phyloP scores from a whole-genome alignment of 805 yeast species.

The Alloascoidea africana region DNA sequence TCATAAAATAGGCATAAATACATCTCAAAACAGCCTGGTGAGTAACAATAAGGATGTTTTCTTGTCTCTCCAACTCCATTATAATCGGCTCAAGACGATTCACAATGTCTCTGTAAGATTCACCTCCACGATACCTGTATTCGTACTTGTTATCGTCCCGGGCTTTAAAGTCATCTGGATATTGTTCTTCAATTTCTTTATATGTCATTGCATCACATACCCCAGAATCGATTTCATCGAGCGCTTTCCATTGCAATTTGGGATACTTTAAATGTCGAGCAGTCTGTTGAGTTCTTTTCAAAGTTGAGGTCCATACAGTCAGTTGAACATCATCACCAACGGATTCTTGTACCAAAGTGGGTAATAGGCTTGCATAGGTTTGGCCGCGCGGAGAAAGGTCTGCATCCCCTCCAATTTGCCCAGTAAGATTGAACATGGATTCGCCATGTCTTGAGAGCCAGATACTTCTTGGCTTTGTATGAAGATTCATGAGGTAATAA shows the following conservation, averaged over 20 bases:
- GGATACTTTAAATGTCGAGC: slow-evolving; percentile 69
- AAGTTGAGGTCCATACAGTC: slow-evolving; percentile 93
- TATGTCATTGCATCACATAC: slow-evolving; percentile 96
- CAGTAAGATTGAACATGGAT: slow-evolving; percentile 79
- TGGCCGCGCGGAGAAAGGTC: slow-evolving; percentile 72
- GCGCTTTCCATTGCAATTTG: slow-evolving; percentile 87
- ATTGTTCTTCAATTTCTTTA: slow-evolving; percentile 71
- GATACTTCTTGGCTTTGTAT: slow-evolving; percentile 62
- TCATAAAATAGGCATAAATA: slow-evolving; percentile 95
- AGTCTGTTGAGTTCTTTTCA: slow-evolving; percentile 85
- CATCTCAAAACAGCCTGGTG: slow-evolving; percentile 97
- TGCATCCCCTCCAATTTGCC: slow-evolving; percentile 94
- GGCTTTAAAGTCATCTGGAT: slow-evolving; percentile 91
- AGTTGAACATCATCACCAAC: slow-evolving; percentile 33
- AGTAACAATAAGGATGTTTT: slow-evolving; percentile 86
- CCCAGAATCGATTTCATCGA: slow-evolving; percentile 95
- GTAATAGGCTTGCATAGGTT: slow-evolving; percentile 69
- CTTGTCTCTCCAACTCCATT: slow-evolving; percentile 97
- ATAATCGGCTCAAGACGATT: slow-evolving; percentile 87
- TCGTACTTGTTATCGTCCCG: slow-evolving; percentile 93
- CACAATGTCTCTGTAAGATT: slow-evolving; percentile 89
- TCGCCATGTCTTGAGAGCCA: slow-evolving; percentile 97
- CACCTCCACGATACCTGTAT: slow-evolving; percentile 95
- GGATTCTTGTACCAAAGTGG: slow-evolving; percentile 54
- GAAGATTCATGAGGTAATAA: slow-evolving; percentile 90